Evolutionary conservation across 1,139 yeast species (phyloP).

Genomic region (Pneumocystis oryctolagi): DNA sequence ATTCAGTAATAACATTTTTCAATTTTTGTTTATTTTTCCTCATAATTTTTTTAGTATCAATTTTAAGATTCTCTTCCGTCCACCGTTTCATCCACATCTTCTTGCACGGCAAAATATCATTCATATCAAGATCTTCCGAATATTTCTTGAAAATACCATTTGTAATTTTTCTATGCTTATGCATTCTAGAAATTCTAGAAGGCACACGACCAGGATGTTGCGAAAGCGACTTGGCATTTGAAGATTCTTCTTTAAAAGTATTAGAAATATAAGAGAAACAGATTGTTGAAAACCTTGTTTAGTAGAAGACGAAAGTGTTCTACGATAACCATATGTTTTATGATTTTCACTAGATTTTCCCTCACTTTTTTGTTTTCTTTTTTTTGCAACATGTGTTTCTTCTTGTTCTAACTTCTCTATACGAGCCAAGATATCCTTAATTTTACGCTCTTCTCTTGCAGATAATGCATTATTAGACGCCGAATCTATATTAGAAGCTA

Average conservation of each 20-base stretch:
- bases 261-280: background rate
- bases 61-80: background rate
- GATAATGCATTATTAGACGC: background rate
- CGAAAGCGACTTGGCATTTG: background rate
- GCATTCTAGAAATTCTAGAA: background rate
- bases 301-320: background rate
- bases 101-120: constrained; percentile 1
- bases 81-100: constrained; percentile 2
- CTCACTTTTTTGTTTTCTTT: background rate
- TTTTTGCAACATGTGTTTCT: background rate
- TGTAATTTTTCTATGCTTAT: background rate
- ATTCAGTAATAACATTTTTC: background rate
- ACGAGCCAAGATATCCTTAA: constrained; percentile 8
- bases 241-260: background rate
- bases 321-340: background rate
- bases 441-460: constrained; percentile 13
- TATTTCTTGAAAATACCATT: background rate
- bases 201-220: background rate
- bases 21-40: background rate
- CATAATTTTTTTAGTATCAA: background rate
- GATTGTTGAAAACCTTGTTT: background rate
- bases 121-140: background rate
- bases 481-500: background rate
- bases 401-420: constrained; percentile 4
- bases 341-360: background rate